Conservation (phyloP, 2,329 filamentous ascomycete genomes). For the Cyclaneusma minus region DNA sequence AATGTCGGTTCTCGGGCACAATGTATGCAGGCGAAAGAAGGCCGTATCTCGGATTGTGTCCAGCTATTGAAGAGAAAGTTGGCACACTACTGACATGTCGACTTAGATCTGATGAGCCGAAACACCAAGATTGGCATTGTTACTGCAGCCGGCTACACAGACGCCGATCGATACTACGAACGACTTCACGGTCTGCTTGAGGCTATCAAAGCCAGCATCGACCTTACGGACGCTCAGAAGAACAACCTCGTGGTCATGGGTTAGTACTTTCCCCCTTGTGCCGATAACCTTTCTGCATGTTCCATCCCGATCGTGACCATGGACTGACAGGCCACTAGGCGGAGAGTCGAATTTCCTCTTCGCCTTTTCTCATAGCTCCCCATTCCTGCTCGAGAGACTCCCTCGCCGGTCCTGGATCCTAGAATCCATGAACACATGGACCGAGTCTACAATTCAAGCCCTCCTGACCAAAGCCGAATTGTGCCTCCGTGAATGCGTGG, state of each 20-base stretch:
- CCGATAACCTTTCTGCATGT: neutral
- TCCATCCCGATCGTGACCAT: slow-evolving; percentile 2
- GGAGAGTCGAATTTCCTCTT: slow-evolving; percentile 96
- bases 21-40: neutral
- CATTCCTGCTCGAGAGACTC: slow-evolving; percentile 53
- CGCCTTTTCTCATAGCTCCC: slow-evolving; percentile 49
- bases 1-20: neutral
- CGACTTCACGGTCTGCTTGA: slow-evolving; percentile 79
- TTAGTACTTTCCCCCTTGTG: slow-evolving; percentile 4
- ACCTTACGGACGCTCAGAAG: slow-evolving; percentile 50
- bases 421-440: slow-evolving; percentile 64
- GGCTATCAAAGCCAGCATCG: slow-evolving; percentile 45
- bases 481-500: slow-evolving; percentile 68
- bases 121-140: slow-evolving; percentile 87
- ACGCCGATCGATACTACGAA: slow-evolving; percentile 71
- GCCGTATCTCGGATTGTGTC: neutral
- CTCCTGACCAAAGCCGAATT: slow-evolving; percentile 84
- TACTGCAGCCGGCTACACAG: slow-evolving; percentile 88
- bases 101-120: slow-evolving; percentile 56
- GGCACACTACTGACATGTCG: no score
- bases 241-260: slow-evolving; percentile 76
- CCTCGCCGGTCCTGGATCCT: slow-evolving; percentile 56
- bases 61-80: neutral
- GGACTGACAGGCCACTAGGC: slow-evolving; percentile 26
- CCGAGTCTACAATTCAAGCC: slow-evolving; percentile 56